Evolutionary conservation across 495 filamentous ascomycete genomes (phyloP), one percentile per base, ranked within the genome.

Genomic region (Talaromyces ruber): DNA sequence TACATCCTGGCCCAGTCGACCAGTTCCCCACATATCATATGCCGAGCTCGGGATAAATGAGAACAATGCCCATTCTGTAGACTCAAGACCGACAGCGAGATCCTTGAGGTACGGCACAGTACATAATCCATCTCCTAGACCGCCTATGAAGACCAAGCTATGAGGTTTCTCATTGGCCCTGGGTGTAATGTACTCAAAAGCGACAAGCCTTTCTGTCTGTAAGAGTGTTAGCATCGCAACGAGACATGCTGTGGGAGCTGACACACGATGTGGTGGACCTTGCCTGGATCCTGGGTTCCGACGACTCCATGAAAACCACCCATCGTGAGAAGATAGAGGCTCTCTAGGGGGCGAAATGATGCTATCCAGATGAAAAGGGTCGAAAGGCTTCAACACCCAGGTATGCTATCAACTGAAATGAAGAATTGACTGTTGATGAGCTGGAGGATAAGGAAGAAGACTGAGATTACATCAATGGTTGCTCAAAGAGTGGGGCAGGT

Each of bases 111-210:
- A 92, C 8, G 81, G 76, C 37, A 88, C 82, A 0, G 88, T 90
- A 62, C 84, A 79, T 51, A 92, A 81, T 21, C 89, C 90, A 75
- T 96, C 92, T 54, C 84, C 87, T 50, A 98, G 83, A 22, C 94
- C 93, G 64, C 86, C 88, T 58, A 97, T 80, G 75, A 94, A 96
- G 65, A 98, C 74, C 26, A 97, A 76, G 24, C 85, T 86, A 76
- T 96, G 86, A 59, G 75, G 68, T 53, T 74, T 78, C 53, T 69
- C 70, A 64, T 67, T 67, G 11, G 55, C 60, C 16, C 64, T 39
- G 47, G 72, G 60, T 9, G 75, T 66, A 32, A 69, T 70, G 67
- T 82, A 82, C 68, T 88, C 86, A 66, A 86, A 87, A 18, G 83
- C 82, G 47, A 79, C 74, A 26, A 88, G 79, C 39, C 72, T 70